phyloP scores from a whole-genome alignment of 2,329 filamentous ascomycete species.

The Alternaria dauci region DNA sequence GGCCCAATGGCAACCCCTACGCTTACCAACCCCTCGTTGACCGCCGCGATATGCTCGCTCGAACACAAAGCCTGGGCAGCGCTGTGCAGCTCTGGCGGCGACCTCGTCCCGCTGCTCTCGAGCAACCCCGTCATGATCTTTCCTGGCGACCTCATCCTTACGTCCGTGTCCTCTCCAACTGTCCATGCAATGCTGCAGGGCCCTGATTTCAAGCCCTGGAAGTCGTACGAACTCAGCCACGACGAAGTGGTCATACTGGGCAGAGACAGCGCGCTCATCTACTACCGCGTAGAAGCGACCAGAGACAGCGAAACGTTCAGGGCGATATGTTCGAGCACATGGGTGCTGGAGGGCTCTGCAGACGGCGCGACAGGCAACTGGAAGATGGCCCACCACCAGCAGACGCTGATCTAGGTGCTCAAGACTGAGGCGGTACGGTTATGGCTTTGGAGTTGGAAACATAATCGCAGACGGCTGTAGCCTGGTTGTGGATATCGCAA shows the following conservation, averaged over 20 bases:
- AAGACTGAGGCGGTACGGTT: neutral
- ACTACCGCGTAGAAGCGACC: conserved; percentile 36
- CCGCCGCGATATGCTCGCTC: conserved; percentile 37
- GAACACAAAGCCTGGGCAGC: conserved; percentile 50
- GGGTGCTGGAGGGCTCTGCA: conserved; percentile 30
- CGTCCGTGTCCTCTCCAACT: conserved; percentile 41
- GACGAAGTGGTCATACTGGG: conserved; percentile 38
- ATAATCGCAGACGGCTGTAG: too few relatives aligned
- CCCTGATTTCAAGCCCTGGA: conserved; percentile 33
- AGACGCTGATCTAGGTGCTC: conserved; percentile 33
- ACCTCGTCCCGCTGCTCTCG: conserved; percentile 44
- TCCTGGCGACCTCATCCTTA: conserved; percentile 48
- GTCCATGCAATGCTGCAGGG: conserved; percentile 32
- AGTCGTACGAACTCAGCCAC: conserved; percentile 38
- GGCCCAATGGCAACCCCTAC: conserved; percentile 21
- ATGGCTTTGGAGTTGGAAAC: neutral
- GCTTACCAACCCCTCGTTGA: conserved; percentile 35
- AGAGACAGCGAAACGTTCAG: conserved; percentile 26
- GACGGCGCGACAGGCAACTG: conserved; percentile 24
- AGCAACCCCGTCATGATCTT: conserved; percentile 53
- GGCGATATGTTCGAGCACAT: conserved; percentile 40
- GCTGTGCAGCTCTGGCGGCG: conserved; percentile 44
- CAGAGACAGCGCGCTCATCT: conserved; percentile 34
- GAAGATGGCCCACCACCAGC: conserved; percentile 43
- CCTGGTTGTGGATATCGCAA: neutral